phyloP scores from a whole-genome alignment of 192 early-diverging fungal species.

The Linnemannia hyalina region DNA sequence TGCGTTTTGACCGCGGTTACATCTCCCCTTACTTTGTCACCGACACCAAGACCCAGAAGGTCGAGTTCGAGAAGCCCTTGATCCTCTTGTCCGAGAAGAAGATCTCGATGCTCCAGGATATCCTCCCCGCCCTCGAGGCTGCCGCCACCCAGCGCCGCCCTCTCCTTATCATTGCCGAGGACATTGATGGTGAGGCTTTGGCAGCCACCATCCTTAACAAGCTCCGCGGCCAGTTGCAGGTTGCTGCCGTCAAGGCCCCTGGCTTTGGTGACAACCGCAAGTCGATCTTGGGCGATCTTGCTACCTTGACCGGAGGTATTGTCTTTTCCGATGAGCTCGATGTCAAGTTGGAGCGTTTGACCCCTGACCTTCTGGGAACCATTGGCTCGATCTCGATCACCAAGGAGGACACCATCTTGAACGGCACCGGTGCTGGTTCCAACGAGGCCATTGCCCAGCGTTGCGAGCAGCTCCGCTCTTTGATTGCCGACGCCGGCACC shows the following conservation, averaged over 20 bases:
- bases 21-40: slow-evolving; percentile 99
- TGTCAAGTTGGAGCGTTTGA: slow-evolving; percentile 95
- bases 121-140: slow-evolving; percentile 96
- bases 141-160: slow-evolving; percentile 96
- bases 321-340: slow-evolving; percentile 99
- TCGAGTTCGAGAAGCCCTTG: slow-evolving; percentile 99
- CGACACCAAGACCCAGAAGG: slow-evolving; percentile 97
- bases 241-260: slow-evolving; percentile 98
- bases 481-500: slow-evolving; percentile 83
- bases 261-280: slow-evolving; percentile 99
- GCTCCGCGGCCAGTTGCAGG: slow-evolving; percentile 97
- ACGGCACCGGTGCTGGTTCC: slow-evolving; percentile 92
- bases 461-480: slow-evolving; percentile 96
- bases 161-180: slow-evolving; percentile 97
- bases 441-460: slow-evolving; percentile 93
- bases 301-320: slow-evolving; percentile 94
- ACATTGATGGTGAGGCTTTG: slow-evolving; percentile 99
- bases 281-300: slow-evolving; percentile 97
- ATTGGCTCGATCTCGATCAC: slow-evolving; percentile 92
- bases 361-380: slow-evolving; percentile 91
- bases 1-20: slow-evolving; percentile 99
- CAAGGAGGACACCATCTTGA: slow-evolving; percentile 99
- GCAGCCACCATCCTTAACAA: slow-evolving; percentile 99
- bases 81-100: slow-evolving; percentile 99
- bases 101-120: slow-evolving; percentile 95